These are phyloP conservation scores for Gomphus bonarii DNA, from an alignment of 1,284 basidiomycete genomes.

Conservation along the genomic window DNA sequence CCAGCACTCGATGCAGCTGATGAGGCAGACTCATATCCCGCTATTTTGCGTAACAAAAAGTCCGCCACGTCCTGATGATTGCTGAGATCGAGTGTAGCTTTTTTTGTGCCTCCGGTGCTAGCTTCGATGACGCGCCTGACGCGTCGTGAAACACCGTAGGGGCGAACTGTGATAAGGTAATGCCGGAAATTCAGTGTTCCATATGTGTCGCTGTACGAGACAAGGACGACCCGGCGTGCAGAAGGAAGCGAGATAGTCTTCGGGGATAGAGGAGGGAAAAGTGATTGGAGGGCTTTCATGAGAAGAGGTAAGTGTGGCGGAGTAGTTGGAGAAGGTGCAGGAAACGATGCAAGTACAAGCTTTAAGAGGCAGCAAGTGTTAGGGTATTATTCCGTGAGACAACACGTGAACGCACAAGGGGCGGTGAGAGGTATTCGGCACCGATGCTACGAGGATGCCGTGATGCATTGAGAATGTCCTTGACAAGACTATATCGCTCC, in stretches of 20 bases:
- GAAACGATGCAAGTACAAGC: constrained; percentile 72
- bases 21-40: constrained; percentile 77
- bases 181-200: constrained; percentile 91
- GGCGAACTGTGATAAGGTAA: constrained; percentile 91
- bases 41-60: constrained; percentile 72
- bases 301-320: constrained; percentile 62
- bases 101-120: constrained; percentile 30
- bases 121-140: constrained; percentile 87
- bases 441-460: constrained; percentile 66
- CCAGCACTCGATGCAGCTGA: constrained; percentile 62
- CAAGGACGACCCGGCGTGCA: constrained; percentile 84
- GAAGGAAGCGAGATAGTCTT: constrained; percentile 70
- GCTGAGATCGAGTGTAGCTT: constrained; percentile 59
- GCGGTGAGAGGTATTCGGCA: constrained; percentile 79
- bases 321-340: constrained; percentile 57
- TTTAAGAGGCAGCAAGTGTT: constrained; percentile 19
- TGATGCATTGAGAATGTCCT: constrained; percentile 66
- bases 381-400: background rate
- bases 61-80: constrained; percentile 93
- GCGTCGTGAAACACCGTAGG: constrained; percentile 87
- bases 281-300: constrained; percentile 82
- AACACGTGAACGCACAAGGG: constrained; percentile 48
- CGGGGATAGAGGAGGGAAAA: constrained; percentile 80
- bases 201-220: constrained; percentile 83
- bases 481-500: constrained; percentile 86